phyloP scores from a whole-genome alignment of 495 filamentous ascomycete species.

The Echria macrotheca region DNA sequence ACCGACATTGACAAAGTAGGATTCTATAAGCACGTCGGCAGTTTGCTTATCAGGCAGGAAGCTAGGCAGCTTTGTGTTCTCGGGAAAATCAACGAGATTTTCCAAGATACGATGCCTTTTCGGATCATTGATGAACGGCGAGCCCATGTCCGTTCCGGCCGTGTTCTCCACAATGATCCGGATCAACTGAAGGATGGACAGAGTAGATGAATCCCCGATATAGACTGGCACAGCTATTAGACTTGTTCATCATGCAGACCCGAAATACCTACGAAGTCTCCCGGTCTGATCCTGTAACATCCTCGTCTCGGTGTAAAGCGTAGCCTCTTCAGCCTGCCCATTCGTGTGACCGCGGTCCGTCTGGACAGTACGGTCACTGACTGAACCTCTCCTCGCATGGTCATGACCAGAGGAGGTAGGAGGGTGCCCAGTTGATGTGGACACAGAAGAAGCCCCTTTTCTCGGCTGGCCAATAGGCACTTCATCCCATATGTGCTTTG shows the following conservation, averaged over 20 bases:
- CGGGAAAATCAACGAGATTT: slow-evolving; percentile 46
- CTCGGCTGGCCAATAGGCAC: slow-evolving; percentile 13
- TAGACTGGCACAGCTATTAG: slow-evolving; percentile 42
- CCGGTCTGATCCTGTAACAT: slow-evolving; percentile 57
- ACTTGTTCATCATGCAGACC: too few relatives aligned
- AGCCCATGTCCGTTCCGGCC: slow-evolving; percentile 47
- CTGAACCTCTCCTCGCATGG: slow-evolving; percentile 16
- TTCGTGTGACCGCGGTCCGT: slow-evolving; percentile 46
- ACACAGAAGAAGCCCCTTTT: slow-evolving; percentile 15
- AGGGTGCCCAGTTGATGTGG: slow-evolving; percentile 15
- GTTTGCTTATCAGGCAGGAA: slow-evolving; percentile 51
- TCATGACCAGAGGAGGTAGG: slow-evolving; percentile 14
- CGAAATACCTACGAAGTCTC: slow-evolving; percentile 52
- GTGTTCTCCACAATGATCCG: slow-evolving; percentile 66
- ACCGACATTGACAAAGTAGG: slow-evolving; percentile 57
- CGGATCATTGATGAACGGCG: slow-evolving; percentile 64
- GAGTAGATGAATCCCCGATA: slow-evolving; percentile 66
- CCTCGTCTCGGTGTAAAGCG: slow-evolving; percentile 49
- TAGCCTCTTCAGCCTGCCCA: slow-evolving; percentile 52
- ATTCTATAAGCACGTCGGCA: slow-evolving; percentile 48
- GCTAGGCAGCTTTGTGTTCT: slow-evolving; percentile 38
- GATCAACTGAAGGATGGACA: slow-evolving; percentile 67
- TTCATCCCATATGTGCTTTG: slow-evolving; percentile 22
- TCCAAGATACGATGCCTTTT: slow-evolving; percentile 65
- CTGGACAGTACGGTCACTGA: slow-evolving; percentile 43